These are phyloP conservation scores for Madurella fahalii DNA, from an alignment of 2,329 filamentous ascomycete species.

Conservation along the genomic window DNA sequence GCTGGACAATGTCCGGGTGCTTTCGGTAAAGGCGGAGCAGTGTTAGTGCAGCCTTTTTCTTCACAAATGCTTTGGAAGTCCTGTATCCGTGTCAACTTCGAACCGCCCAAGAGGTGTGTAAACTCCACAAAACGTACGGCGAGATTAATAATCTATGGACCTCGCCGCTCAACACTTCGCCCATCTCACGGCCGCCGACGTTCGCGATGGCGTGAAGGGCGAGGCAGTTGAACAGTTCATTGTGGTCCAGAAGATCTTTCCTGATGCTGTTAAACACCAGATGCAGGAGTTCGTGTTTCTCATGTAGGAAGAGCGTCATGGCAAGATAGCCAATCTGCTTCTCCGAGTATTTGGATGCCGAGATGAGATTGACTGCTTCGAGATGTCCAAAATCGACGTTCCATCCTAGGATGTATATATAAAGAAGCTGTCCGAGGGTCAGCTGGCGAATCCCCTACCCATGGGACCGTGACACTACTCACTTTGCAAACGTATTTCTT, in stretches of 20 bases:
- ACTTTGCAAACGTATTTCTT: slow-evolving; percentile 99
- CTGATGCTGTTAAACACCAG: slow-evolving; percentile 97
- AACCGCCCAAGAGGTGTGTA: background rate
- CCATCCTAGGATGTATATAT: slow-evolving; percentile 98
- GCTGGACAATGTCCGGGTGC: slow-evolving; percentile 86
- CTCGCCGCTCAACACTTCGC: slow-evolving; percentile 84
- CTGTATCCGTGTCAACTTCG: slow-evolving; percentile 29
- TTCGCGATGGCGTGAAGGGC: slow-evolving; percentile 97
- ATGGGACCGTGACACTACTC: slow-evolving; percentile 23
- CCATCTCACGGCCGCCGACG: slow-evolving; percentile 94
- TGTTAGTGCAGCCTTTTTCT: slow-evolving; percentile 97
- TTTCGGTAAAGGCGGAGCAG: slow-evolving; percentile 92
- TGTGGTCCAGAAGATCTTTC: slow-evolving; percentile 90
- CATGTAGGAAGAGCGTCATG: slow-evolving; percentile 94
- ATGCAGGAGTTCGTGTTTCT: slow-evolving; percentile 93
- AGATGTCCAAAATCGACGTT: slow-evolving; percentile 98
- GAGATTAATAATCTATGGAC: slow-evolving; percentile 93
- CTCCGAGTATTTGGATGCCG: slow-evolving; percentile 94
- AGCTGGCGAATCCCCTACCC: slow-evolving; percentile 16
- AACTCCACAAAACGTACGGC: slow-evolving; percentile 58
- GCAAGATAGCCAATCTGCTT: slow-evolving; percentile 99
- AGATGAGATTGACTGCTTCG: slow-evolving; percentile 96
- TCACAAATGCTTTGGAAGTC: slow-evolving; percentile 90
- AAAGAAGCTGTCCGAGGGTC: slow-evolving; percentile 63
- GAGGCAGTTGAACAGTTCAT: slow-evolving; percentile 95